Evolutionary conservation across 2,329 filamentous ascomycete genomes (phyloP), one percentile per base, ranked within the genome.

Genomic region (Clathrospora elynae): DNA sequence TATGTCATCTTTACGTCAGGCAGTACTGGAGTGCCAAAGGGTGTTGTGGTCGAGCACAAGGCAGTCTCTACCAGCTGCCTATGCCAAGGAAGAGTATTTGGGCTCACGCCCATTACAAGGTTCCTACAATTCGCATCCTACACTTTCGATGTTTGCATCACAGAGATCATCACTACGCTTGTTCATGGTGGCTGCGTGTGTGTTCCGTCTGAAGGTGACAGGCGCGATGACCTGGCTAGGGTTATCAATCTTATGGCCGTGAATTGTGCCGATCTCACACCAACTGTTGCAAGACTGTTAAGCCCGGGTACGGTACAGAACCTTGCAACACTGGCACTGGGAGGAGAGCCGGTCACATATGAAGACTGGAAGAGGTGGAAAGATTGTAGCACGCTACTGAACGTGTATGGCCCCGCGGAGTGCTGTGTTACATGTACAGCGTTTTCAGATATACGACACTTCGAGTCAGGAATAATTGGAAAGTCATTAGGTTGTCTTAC

Each of bases 21-120:
- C 11, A 55, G 68, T 8, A 60, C 52, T 13, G 52, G 54, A 35
- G 74, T 73, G 35, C 78, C 80, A 0, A 80, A 81, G 40, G 82
- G 80, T 3, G 78, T 83, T 10, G 78, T 83, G 23, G 79, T 84
- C 43, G 80, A 79, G 6, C 30, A 32, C 84, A 87, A 53, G 69
- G 72, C 0, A 76, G 79, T 1, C 67, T 87, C 9, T 78, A 22
- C 9, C 33, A n/a, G 13, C 33, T 6, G 16, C 12, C 6, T n/a
- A 16, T 4, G 23, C 20, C 10, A n/a, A 35, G 78, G 33, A 52
- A 38, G 10, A 41, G 24, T 20, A 38, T 43, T 3, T 26, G 32
- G 6, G 33, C 38, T 17, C 38, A 52, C n/a, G 22, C 35, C 13
- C 51, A n/a, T 11, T 11, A 17, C 28, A 17, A 14, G 64, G 2